A percentile compares a stretch with the other conserved stretches of the same genome.
Conservation (phyloP, 2,329 filamentous ascomycete species). For the Pseudogymnoascus sp. region DNA sequence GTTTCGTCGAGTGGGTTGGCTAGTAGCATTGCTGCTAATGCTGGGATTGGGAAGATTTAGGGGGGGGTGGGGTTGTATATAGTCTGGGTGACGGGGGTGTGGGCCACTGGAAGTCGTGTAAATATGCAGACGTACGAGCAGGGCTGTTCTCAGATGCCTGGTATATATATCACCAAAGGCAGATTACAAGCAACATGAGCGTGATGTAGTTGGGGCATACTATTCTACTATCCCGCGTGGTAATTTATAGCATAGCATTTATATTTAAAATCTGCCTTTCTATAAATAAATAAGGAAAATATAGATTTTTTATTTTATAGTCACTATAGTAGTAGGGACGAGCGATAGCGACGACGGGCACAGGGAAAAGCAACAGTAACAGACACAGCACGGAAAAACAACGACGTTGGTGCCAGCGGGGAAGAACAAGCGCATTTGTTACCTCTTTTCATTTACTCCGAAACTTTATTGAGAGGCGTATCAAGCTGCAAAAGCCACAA, state of each 20-base stretch:
- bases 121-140: not conserved
- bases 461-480: too few species aligned
- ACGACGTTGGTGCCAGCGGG: too few species aligned
- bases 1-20: conserved; percentile 22
- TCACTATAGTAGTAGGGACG: too few species aligned
- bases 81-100: not conserved
- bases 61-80: not conserved
- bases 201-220: not conserved
- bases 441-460: too few species aligned
- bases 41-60: conserved; percentile 24
- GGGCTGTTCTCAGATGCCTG: not conserved
- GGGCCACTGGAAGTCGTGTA: not conserved
- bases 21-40: conserved; percentile 25
- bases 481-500: too few species aligned
- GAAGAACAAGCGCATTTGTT: too few species aligned
- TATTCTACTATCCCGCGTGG: not conserved
- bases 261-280: too few species aligned
- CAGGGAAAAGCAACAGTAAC: too few species aligned
- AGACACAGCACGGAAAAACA: too few species aligned
- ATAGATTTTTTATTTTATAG: too few species aligned
- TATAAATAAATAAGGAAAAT: too few species aligned
- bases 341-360: too few species aligned
- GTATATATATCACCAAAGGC: not conserved
- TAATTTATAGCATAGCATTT: not conserved
- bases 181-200: not conserved